A percentile compares a stretch with the other conserved stretches of the same genome.
phyloP scores from a whole-genome alignment of 2,329 filamentous ascomycete genomes.

The Sclerotinia trifoliorum region DNA sequence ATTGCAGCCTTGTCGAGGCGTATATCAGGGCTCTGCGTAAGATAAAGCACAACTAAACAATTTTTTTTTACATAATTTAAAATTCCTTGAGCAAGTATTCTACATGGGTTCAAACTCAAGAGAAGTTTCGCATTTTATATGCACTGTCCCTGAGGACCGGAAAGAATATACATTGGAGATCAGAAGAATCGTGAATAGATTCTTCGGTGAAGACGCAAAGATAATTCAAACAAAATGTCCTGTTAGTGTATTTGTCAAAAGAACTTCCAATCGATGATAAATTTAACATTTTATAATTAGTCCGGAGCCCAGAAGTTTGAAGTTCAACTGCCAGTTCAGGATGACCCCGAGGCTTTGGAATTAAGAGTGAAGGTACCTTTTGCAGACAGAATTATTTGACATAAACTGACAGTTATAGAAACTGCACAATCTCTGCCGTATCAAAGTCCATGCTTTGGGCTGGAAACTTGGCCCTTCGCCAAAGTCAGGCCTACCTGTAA shows the following conservation, averaged over 20 bases:
- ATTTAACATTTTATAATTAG: not conserved
- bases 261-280: accelerated
- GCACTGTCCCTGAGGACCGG: not conserved
- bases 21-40: not conserved
- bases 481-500: not conserved
- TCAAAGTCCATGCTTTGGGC: not conserved
- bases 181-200: constrained; percentile 3
- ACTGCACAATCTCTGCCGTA: constrained; percentile 6
- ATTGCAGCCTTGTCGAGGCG: constrained; percentile 1
- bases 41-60: no score
- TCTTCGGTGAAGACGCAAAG: constrained; percentile 1
- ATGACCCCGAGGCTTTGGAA: not conserved
- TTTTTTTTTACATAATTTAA: not conserved
- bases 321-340: not conserved
- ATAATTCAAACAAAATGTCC: not conserved
- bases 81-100: not conserved
- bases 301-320: not conserved
- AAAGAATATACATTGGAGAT: constrained; percentile 1
- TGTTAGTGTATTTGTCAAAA: not conserved
- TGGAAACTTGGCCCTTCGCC: not conserved
- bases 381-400: not conserved
- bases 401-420: not conserved
- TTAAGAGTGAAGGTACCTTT: not conserved
- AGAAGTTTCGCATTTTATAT: not conserved
- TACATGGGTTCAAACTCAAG: not conserved